A percentile compares a stretch with the other conserved stretches of the same genome.
phyloP scores from a whole-genome alignment of 805 yeast genomes.

The Priceomyces medius region DNA sequence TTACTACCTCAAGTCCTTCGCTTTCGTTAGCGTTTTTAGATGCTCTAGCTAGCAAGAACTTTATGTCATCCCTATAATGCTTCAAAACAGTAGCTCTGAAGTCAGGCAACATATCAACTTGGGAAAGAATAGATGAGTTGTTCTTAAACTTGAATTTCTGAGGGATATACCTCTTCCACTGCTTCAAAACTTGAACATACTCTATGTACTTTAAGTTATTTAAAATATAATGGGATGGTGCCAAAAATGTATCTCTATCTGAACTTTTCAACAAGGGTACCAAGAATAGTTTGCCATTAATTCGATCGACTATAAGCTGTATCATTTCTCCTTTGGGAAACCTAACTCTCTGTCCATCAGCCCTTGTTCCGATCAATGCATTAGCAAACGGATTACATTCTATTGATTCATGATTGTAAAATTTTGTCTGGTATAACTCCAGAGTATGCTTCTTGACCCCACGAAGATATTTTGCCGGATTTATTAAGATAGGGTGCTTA shows the following conservation, averaged over 20 bases:
- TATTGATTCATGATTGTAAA: constrained; percentile 17
- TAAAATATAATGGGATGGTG: constrained; percentile 27
- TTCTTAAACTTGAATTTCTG: constrained; percentile 23
- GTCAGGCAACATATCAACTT: constrained; percentile 9
- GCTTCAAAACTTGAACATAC: constrained; percentile 13
- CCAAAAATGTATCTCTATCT: constrained; percentile 11
- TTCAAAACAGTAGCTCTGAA: constrained; percentile 10
- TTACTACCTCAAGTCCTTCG: constrained; percentile 9
- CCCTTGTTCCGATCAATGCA: constrained; percentile 22
- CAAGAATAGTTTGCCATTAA: constrained; percentile 9
- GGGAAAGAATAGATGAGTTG: constrained; percentile 9
- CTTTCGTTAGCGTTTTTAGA: not conserved
- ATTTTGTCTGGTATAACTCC: constrained; percentile 16
- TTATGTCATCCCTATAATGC: constrained; percentile 14
- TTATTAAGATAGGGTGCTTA: constrained; percentile 30
- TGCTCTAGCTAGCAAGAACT: constrained; percentile 6
- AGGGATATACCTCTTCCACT: constrained; percentile 25
- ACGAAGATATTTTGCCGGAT: constrained; percentile 29
- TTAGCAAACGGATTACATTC: constrained; percentile 28
- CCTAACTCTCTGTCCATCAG: constrained; percentile 21
- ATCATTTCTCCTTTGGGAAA: constrained; percentile 27
- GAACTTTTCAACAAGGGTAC: constrained; percentile 17
- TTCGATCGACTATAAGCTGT: constrained; percentile 9
- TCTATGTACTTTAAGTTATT: constrained; percentile 21
- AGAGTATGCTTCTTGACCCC: constrained; percentile 20